Base-by-base conservation (phyloP, 148 eudicot genomes). In the Cornus controversa region DNA sequence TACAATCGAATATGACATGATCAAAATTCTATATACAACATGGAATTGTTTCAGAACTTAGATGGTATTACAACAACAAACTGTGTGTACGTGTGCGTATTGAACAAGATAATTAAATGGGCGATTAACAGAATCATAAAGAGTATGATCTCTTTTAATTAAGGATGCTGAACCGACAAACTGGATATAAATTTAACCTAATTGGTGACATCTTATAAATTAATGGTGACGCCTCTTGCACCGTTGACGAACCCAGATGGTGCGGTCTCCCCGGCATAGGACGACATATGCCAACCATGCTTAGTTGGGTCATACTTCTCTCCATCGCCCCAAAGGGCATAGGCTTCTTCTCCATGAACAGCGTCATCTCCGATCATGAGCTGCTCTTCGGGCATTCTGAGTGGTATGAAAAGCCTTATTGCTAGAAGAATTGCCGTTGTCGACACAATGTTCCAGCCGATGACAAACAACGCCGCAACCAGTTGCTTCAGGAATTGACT, bases 331-430 rank as follows among this genome's bases (percentile, higher is more conserved):
- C 87, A 84, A 25, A 85, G 78, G 1, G 87, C 87, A 31, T 85
- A 85, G 42, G 87, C 87, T 73, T 85, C 87, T 24, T 85, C 87
- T 34, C 87, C 87, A 4, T 85, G 87, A 11, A 81, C 87, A 0
- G 87, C 87, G 6, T 85, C 87, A 5, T 85, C 87, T 42, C 87
- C 87, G 8, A 85, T 85, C 65, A 74, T 47, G 28, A 85, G 82
- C 47, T 85, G 71, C n/a, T 81, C 82, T 5, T 85, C 82, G 3
- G 87, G 75, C 82, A 85, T 85, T 14, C 87, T 18, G 27, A 85
- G 25, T 0, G 87, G 87, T 25, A 85, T 73, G 54, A 81, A 67
- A 10, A 76, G 0, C 36, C 74, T 50, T 65, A 85, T 85, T 2
- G 62, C 8, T 16, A 85, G 36, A 23, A 81, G 82, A 53, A 85